Evolutionary conservation across 768 basidiomycete genomes (phyloP).

Genomic region (Xerocomellus amylosporus): DNA sequence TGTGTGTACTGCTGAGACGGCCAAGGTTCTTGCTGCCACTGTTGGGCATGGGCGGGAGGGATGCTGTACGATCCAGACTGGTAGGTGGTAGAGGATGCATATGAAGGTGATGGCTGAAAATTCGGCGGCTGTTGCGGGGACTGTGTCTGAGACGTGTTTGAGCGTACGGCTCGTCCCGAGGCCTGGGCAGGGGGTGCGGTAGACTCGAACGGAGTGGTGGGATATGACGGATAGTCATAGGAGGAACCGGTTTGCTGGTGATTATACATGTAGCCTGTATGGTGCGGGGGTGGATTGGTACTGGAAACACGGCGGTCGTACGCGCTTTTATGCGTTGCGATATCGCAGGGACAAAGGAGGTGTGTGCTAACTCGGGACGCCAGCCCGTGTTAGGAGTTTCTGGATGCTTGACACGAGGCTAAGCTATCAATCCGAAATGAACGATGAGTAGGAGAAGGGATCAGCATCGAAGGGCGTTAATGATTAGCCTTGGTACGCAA

Average conservation of each 20-base stretch:
- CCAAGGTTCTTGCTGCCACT: conserved; percentile 44
- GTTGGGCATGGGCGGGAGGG: conserved; percentile 32
- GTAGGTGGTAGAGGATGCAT: conserved; percentile 29
- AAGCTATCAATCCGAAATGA: conserved; percentile 37
- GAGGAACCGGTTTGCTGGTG: conserved; percentile 41
- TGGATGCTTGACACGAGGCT: conserved; percentile 34
- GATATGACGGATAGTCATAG: conserved; percentile 53
- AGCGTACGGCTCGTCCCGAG: conserved; percentile 29
- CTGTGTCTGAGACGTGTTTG: conserved; percentile 34
- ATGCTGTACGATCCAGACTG: conserved; percentile 30
- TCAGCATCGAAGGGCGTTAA: conserved; percentile 34
- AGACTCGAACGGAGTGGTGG: conserved; percentile 26
- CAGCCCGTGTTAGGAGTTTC: conserved; percentile 30
- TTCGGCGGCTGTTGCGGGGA: conserved; percentile 28
- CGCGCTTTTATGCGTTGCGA: conserved; percentile 32
- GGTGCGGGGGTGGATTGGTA: conserved; percentile 44
- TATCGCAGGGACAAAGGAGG: conserved; percentile 28
- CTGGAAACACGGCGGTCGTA: conserved; percentile 17
- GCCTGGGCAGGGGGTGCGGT: conserved; percentile 28
- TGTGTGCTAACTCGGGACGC: conserved; percentile 29
- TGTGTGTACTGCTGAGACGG: conserved; percentile 32
- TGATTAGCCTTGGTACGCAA: conserved; percentile 33
- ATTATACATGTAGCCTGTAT: conserved; percentile 53
- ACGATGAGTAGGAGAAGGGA: conserved; percentile 33
- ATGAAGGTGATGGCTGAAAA: conserved; percentile 30